Conservation (phyloP, 805 yeast genomes). For the Kluyveromyces dobzhanskii region DNA sequence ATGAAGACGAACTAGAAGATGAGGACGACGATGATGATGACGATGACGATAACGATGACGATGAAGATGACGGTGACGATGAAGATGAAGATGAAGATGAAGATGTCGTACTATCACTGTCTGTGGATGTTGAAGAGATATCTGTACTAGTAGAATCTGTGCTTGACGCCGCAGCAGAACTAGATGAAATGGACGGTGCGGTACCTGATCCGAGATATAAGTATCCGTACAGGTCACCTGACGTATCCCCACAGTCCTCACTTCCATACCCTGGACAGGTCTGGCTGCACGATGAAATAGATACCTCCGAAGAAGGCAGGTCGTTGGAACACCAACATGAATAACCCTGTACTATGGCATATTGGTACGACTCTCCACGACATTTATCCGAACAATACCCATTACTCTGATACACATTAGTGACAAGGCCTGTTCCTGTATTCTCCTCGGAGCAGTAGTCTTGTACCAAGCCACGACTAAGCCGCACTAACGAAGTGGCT, state of each 20-base stretch:
- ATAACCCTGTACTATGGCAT: conserved; percentile 19
- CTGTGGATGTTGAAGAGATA: conserved; percentile 9
- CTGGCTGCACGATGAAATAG: conserved; percentile 14
- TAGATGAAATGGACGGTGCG: neutral
- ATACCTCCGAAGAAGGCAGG: conserved; percentile 11
- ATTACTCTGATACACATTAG: conserved; percentile 15
- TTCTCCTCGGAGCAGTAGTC: conserved; percentile 10
- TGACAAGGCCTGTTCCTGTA: conserved; percentile 8
- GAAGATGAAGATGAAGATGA: neutral
- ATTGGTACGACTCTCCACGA: conserved; percentile 11
- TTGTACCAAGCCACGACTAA: conserved; percentile 25
- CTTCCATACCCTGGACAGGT: conserved; percentile 22
- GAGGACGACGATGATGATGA: conserved; percentile 2
- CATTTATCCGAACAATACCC: conserved; percentile 18
- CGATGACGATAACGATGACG: neutral
- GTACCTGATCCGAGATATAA: conserved; percentile 2
- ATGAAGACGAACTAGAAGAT: conserved; percentile 2
- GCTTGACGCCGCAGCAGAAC: neutral
- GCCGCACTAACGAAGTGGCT: neutral
- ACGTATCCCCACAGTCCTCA: conserved; percentile 21
- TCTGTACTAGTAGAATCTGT: conserved; percentile 4
- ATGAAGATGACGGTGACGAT: conserved; percentile 3
- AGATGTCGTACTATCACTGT: conserved; percentile 2
- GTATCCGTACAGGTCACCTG: conserved; percentile 14
- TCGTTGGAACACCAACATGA: conserved; percentile 24